Evolutionary conservation across 2,329 filamentous ascomycete species (phyloP).

Genomic region (Ceratocystis huliohia): DNA sequence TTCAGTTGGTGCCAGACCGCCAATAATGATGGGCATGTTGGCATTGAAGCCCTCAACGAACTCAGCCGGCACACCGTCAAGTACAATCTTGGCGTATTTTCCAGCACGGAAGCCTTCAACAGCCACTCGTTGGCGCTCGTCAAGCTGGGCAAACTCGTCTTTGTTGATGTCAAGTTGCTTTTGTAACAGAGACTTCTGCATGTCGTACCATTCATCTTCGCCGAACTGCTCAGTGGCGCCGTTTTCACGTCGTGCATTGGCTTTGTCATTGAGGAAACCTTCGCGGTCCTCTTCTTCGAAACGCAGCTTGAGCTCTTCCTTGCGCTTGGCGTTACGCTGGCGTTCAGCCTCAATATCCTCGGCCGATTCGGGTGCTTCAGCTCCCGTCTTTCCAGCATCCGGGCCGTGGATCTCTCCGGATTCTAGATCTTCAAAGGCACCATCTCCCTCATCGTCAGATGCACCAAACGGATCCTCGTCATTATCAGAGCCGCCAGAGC

Average conservation of each 20-base stretch:
- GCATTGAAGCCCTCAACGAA: conserved; percentile 75
- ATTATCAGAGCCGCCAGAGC: conserved; percentile 34
- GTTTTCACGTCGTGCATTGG: conserved; percentile 57
- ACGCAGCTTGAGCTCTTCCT: conserved; percentile 84
- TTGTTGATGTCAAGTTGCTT: conserved; percentile 97
- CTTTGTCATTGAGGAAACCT: conserved; percentile 83
- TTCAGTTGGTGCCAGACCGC: conserved; percentile 84
- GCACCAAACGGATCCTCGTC: conserved; percentile 40
- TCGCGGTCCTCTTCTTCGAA: conserved; percentile 99
- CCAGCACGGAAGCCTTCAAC: conserved; percentile 88
- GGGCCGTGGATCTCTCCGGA: conserved; percentile 50
- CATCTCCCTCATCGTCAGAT: conserved; percentile 58
- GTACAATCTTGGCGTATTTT: conserved; percentile 81
- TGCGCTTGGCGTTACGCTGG: conserved; percentile 76
- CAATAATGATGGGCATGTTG: conserved; percentile 71
- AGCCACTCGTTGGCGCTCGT: conserved; percentile 66
- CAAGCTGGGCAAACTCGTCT: conserved; percentile 76
- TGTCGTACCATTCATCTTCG: conserved; percentile 97
- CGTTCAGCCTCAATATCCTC: conserved; percentile 72
- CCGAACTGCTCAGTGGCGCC: conserved; percentile 69
- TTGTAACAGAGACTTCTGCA: conserved; percentile 85
- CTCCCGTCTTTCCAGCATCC: conserved; percentile 25
- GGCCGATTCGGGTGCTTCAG: conserved; percentile 31
- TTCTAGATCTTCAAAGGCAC: conserved; percentile 76
- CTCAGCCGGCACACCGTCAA: conserved; percentile 81